Base-by-base conservation (phyloP, 2,329 filamentous ascomycete genomes). In the Pyrenophora seminiperda region DNA sequence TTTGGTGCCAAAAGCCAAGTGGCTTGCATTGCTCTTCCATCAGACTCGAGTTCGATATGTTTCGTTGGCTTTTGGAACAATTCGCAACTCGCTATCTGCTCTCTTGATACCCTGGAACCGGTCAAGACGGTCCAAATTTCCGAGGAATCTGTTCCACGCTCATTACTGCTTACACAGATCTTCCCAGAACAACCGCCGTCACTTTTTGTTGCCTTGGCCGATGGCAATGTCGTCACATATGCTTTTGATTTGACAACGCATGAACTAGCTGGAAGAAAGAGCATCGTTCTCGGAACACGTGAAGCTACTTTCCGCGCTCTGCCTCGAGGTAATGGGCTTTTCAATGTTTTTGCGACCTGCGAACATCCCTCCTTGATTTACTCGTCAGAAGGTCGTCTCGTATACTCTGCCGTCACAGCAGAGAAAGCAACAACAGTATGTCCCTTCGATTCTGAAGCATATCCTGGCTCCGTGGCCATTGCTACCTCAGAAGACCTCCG, bases 291-390 rank as follows among this genome's bases (percentile, higher is more conserved):
- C 10, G 93, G 94, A 18, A 93, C 89, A 11, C 88, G 91, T 53
- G 89, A 95, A 60, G 89, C 93, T 2, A 85, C 84, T 11, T 86
- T 99, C 62, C 88, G 93, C 50, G 79, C 89, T 17, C 76, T 99
- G 2, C 90, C 91, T 0, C 83, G 87, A 41, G 78, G 79, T 1
- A 77, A 86, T 43, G 79, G 73, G 0, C 76, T 90, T 0, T 89
- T 82, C 68, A 95, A 89, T 62, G 86, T 99, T 0, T 96, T 99
- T 69, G 91, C 91, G 0, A 96, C 91, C 0, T 96, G 91, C 49
- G 94, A 99, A 65, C 91, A 97, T 67, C 90, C 94, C 0, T 97
- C 90, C 56, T 75, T 99, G 46, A 96, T 99, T 40, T 97, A 99
- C 68, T 89, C 89, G 7, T 86, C 87, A 0, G 91, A 97, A 67